Base-by-base conservation (phyloP, 2,329 filamentous ascomycete species). In the Lanzia echinophila region DNA sequence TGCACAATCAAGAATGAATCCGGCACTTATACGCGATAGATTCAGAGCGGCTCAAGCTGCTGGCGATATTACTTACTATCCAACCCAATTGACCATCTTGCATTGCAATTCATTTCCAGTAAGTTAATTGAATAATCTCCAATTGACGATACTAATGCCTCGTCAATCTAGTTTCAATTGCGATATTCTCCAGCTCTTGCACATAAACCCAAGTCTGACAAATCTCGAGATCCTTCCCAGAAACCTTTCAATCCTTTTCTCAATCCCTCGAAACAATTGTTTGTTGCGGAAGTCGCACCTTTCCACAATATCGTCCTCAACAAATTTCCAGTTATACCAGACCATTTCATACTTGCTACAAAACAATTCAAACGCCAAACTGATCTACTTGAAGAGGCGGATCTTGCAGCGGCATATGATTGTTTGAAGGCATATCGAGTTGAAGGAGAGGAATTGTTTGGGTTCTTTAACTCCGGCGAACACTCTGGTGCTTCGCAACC, bases 281-380 rank as follows among this genome's bases (percentile, higher is more conserved):
- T 86, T 53, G 72, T 84, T 36, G 69, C 83, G 42, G 68, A 77
- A 15, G 63, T 87, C 7, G 72, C 72, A 1, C 72, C 79, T 0
- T 68, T 72, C 8, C 85, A 90, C 67, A 75, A 77, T 55, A 74
- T 89, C 41, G 80, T 90, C 1, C 72, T 90, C 39, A 90, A 90
- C 73, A 90, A 89, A 68, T 90, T 86, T 62, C 84, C 86, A 47
- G 71, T 90, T 47, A 83, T 87, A 33, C 77, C 79, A 0, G 77
- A 83, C 62, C 86, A 90, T 70, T 87, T 87, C 65, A 87, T 90
- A 60, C 75, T 90, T 46, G 79, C 82, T 0, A 90, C 86, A 0
- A 78, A 71, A n/a, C 68, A 71, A 1, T 82, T 83, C 66, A 79
- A 81, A 64, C 71, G 73, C n/a, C 86, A 90, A 72, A 83, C 80